phyloP scores from a whole-genome alignment of 1,139 yeast species.

The Pichia sp. region DNA sequence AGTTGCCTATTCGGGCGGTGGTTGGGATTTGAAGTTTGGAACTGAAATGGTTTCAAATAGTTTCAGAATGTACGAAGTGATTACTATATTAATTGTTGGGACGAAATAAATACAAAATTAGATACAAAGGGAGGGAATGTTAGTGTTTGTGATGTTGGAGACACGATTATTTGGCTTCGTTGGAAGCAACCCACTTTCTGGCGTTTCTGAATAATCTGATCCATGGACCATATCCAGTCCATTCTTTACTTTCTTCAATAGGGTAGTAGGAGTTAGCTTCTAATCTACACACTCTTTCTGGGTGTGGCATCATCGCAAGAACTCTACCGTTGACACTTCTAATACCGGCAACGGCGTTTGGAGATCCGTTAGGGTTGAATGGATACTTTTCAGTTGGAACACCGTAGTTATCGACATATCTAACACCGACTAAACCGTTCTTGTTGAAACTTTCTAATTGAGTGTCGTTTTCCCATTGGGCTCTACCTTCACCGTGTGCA shows the following conservation, averaged over 20 bases:
- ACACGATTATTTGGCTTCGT: slow-evolving; percentile 1
- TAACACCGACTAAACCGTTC: slow-evolving; percentile 58
- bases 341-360: slow-evolving; percentile 91
- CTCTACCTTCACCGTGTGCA: slow-evolving; percentile 99
- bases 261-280: slow-evolving; percentile 96
- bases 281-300: slow-evolving; percentile 89
- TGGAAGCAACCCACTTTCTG: slow-evolving; percentile 81
- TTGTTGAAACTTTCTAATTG: slow-evolving; percentile 45
- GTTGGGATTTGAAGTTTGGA: too few relatives aligned
- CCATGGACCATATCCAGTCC: slow-evolving; percentile 89
- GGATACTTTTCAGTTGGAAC: slow-evolving; percentile 81
- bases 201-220: slow-evolving; percentile 90
- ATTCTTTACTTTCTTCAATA: slow-evolving; percentile 61
- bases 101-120: too few relatives aligned
- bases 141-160: too few relatives aligned
- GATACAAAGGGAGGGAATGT: too few relatives aligned
- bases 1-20: too few relatives aligned
- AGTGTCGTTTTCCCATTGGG: slow-evolving; percentile 55
- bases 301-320: slow-evolving; percentile 99
- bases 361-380: slow-evolving; percentile 95
- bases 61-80: too few relatives aligned
- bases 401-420: slow-evolving; percentile 92
- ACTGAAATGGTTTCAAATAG: too few relatives aligned
- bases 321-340: slow-evolving; percentile 91
- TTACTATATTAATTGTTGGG: too few relatives aligned